Evolutionary conservation across 1,139 yeast species (phyloP).

Genomic region (Eremothecium coryli): DNA sequence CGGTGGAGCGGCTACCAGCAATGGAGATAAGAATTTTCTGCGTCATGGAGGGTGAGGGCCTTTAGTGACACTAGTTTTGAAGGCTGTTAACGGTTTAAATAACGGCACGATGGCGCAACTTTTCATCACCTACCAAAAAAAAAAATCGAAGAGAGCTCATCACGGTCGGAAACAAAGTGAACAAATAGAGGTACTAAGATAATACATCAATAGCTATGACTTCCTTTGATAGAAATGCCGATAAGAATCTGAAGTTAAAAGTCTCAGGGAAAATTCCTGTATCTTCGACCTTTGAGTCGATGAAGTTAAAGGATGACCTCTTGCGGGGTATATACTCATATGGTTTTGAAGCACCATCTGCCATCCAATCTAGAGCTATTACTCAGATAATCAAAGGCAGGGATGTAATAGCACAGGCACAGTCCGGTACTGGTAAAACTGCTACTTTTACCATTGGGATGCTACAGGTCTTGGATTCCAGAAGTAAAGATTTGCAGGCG

Average conservation of each 20-base stretch:
- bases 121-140: no score
- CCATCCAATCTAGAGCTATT: constrained; percentile 92
- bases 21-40: constrained; percentile 41
- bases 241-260: constrained; percentile 50
- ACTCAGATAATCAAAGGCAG: constrained; percentile 83
- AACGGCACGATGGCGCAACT: no score
- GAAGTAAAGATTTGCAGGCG: constrained; percentile 60
- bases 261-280: constrained; percentile 56
- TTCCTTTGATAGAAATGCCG: constrained; percentile 52
- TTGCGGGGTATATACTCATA: constrained; percentile 73
- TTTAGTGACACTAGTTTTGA: no score
- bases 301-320: constrained; percentile 63
- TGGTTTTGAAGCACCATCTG: constrained; percentile 91
- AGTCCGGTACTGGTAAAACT: constrained; percentile 96
- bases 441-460: constrained; percentile 93
- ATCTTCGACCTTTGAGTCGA: constrained; percentile 63
- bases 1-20: constrained; percentile 74
- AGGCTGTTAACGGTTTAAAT: no score
- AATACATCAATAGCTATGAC: constrained; percentile 17
- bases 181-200: background rate
- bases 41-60: no score
- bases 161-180: no score
- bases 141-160: no score
- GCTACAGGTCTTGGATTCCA: constrained; percentile 56
- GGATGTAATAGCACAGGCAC: constrained; percentile 96